Conservation (phyloP, 2,329 filamentous ascomycete genomes). For the Epichloe elymi region DNA sequence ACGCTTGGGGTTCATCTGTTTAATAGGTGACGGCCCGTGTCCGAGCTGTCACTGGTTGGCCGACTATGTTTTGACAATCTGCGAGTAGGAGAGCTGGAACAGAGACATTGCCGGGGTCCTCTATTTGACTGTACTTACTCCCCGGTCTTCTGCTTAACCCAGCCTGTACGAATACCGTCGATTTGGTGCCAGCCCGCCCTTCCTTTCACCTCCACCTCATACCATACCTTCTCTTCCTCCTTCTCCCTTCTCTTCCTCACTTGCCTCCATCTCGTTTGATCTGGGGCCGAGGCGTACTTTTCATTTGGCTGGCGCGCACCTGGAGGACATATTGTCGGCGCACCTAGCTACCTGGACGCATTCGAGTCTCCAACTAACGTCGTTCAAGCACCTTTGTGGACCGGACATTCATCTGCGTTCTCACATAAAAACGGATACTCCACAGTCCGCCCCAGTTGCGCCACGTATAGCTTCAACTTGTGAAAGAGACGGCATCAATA, state of each 20-base stretch:
- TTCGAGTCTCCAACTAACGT: background rate
- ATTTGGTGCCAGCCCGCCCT: constrained; percentile 5
- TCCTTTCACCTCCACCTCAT: constrained; percentile 3
- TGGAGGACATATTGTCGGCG: background rate
- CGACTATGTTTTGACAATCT: background rate
- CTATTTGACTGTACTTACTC: constrained; percentile 2
- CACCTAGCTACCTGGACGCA: background rate
- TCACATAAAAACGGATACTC: background rate
- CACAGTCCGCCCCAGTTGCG: background rate
- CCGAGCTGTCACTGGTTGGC: constrained; percentile 2
- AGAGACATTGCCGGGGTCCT: constrained; percentile 12
- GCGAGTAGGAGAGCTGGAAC: constrained; percentile 12
- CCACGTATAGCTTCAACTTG: constrained; percentile 3
- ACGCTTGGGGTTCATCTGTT: background rate
- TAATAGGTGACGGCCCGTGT: background rate
- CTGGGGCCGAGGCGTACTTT: background rate
- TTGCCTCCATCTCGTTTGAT: constrained; percentile 1
- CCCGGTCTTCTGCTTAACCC: constrained; percentile 6
- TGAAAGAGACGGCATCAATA: background rate
- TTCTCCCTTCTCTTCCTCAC: background rate
- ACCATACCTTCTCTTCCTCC: constrained; percentile 2
- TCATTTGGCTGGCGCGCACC: background rate
- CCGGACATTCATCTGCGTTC: background rate
- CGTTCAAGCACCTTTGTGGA: background rate
- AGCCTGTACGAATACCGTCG: constrained; percentile 6